These are phyloP conservation scores for Prunus mongolica DNA, from an alignment of 306 rosid species.

Conservation along the genomic window DNA sequence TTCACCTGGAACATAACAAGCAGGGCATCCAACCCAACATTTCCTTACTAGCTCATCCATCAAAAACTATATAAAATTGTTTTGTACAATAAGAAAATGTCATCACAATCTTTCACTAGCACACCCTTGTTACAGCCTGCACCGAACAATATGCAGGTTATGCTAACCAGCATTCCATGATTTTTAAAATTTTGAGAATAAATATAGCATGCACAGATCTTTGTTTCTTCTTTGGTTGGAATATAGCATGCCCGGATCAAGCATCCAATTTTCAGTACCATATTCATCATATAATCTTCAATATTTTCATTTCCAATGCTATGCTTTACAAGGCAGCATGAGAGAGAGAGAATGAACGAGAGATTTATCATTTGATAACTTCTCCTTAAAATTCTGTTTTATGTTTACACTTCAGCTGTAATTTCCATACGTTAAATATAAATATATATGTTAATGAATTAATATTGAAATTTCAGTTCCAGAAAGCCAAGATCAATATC, in stretches of 20 bases:
- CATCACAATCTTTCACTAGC: slow-evolving; percentile 27
- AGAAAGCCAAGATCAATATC: not conserved
- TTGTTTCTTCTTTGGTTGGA: not conserved
- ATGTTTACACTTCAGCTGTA: not conserved
- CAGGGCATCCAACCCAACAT: slow-evolving; percentile 29
- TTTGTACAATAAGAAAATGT: slow-evolving; percentile 18
- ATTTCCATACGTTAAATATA: not conserved
- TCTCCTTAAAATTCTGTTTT: not conserved
- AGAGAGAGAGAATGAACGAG: not conserved
- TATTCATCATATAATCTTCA: not conserved
- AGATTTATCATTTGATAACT: not conserved
- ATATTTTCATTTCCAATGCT: not conserved
- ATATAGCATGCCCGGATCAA: not conserved
- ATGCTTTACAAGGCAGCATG: not conserved
- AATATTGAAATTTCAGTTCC: not conserved
- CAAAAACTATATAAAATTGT: slow-evolving; percentile 24
- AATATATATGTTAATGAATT: no score
- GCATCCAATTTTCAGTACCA: not conserved
- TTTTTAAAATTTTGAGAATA: not conserved
- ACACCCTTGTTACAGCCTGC: slow-evolving; percentile 25
- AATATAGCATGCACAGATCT: not conserved
- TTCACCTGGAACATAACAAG: slow-evolving; percentile 64
- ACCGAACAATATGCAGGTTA: slow-evolving; percentile 2
- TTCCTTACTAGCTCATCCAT: slow-evolving; percentile 27
- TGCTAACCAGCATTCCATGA: slow-evolving; percentile 11